Base-by-base conservation (phyloP, 495 filamentous ascomycete genomes). In the Lophiostoma macrostomum region DNA sequence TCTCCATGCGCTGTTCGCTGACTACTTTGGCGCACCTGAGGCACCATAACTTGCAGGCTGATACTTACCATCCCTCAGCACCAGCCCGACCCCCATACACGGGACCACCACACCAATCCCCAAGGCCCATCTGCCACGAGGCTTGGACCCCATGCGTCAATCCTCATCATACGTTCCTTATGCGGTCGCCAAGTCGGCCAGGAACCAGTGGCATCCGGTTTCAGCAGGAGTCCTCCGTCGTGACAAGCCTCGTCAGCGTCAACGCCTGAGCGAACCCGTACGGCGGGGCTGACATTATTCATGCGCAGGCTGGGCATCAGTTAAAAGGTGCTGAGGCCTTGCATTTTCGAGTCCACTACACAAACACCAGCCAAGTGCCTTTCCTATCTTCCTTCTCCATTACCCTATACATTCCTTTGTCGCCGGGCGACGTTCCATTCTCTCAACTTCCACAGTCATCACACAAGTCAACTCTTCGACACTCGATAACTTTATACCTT, bases 401-500 rank as follows among this genome's bases (percentile, higher is more conserved):
- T 32, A 14, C 25, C 28, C 27, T 14, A 40, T 34, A 41, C 56
- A 41, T 62, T 49, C 49, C 27, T 58, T 62, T 54, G 53, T 62
- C 53, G 59, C 59, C 53, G 59, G 53, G 47, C 59, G 53, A 62
- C 52, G 50, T 55, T 49, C 48, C 53, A 48, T 41, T 49, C 53
- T 53, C 27, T 50, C 27, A 34, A 30, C n/a, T 27, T 38, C 16
- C 35, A 40, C 41, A 20, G 8, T n/a, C 43, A 47, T 22, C n/a
- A 19, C 23, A 34, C 39, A 24, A 46, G 24, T 22, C 22, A 31
- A 39, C 7, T 11, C 7, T 37, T 44, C 38, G 34, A 36, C n/a
- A 45, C 16, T 29, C n/a, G n/a, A n/a, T 11, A 46, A 37, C 36
- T 20, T 19, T 39, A 43, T 24, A 30, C 31, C 47, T 28, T 28